Percentiles rank a stretch among this genome's conserved stretches.
Conservation (phyloP, 768 basidiomycete species). For the Amanita brunnescens region DNA sequence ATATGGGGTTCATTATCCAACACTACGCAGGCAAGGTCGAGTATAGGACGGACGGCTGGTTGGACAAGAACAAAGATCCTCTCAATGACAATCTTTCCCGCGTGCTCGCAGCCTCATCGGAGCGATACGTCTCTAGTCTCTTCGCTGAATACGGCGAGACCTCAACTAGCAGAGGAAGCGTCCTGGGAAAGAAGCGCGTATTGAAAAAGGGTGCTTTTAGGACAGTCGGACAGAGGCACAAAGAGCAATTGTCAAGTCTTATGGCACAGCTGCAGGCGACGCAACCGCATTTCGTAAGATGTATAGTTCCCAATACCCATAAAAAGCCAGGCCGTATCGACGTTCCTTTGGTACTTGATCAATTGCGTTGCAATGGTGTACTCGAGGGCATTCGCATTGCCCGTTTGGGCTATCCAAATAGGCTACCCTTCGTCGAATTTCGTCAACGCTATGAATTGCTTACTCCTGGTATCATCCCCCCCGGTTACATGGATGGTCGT, state of each 20-base stretch:
- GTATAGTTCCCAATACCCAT: slow-evolving; percentile 89
- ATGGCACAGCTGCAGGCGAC: slow-evolving; percentile 90
- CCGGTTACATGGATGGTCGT: slow-evolving; percentile 96
- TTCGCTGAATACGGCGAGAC: slow-evolving; percentile 75
- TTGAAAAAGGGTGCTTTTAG: slow-evolving; percentile 96
- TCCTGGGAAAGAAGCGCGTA: slow-evolving; percentile 57
- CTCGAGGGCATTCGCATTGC: slow-evolving; percentile 98
- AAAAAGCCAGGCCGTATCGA: slow-evolving; percentile 92
- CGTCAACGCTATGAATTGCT: slow-evolving; percentile 94
- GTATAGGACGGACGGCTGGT: slow-evolving; percentile 92
- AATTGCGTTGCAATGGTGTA: slow-evolving; percentile 97
- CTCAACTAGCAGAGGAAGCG: slow-evolving; percentile 28
- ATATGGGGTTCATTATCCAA: slow-evolving; percentile 89
- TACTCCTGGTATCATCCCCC: slow-evolving; percentile 86
- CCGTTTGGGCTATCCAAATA: slow-evolving; percentile 92
- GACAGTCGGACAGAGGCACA: slow-evolving; percentile 92
- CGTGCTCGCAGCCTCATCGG: slow-evolving; percentile 74
- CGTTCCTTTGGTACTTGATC: slow-evolving; percentile 91
- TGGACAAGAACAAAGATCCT: slow-evolving; percentile 99
- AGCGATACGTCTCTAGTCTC: slow-evolving; percentile 72
- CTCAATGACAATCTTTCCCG: slow-evolving; percentile 93
- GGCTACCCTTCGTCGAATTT: slow-evolving; percentile 95
- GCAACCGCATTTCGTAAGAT: slow-evolving; percentile 96
- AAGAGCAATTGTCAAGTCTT: slow-evolving; percentile 86
- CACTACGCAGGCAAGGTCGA: slow-evolving; percentile 98